These are phyloP conservation scores for Pseudomonodictys pantanalensis DNA, from an alignment of 495 filamentous ascomycete genomes.

Conservation along the genomic window DNA sequence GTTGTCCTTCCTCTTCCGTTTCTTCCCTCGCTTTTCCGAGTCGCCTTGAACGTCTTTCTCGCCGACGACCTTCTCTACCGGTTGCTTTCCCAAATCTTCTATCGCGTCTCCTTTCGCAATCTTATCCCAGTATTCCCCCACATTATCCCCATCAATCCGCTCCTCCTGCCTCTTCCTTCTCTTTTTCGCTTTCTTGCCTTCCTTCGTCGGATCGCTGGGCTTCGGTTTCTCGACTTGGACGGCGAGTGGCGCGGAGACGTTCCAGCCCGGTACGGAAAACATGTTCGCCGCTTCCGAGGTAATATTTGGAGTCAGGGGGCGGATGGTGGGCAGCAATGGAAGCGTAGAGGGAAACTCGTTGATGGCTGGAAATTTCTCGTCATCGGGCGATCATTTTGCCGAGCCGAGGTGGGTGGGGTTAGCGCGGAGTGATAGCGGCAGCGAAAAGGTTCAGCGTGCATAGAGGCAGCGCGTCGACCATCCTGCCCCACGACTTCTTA, in stretches of 20 bases:
- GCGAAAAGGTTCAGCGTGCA: not conserved
- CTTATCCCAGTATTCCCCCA: conserved; percentile 18
- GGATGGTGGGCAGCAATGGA: not conserved
- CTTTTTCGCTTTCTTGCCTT: conserved; percentile 50
- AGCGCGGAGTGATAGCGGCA: not conserved
- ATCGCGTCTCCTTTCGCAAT: not conserved
- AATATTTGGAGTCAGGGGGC: not conserved
- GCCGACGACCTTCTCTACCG: not conserved
- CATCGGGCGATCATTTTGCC: not conserved
- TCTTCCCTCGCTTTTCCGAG: conserved; percentile 32
- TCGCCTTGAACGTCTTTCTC: conserved; percentile 1
- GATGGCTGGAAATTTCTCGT: not conserved
- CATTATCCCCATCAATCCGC: conserved; percentile 69
- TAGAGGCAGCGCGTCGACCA: too few species aligned
- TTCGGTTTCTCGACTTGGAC: conserved; percentile 55
- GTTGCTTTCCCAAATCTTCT: conserved; percentile 9
- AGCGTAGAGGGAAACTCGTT: not conserved
- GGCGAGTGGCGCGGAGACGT: conserved; percentile 69
- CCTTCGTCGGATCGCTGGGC: conserved; percentile 56
- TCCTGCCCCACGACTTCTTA: too few species aligned
- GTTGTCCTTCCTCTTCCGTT: conserved; percentile 45
- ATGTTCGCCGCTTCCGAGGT: conserved; percentile 47
- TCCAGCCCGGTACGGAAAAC: conserved; percentile 94
- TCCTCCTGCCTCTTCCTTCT: conserved; percentile 42
- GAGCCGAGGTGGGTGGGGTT: not conserved